These are phyloP conservation scores for Tillandsia leiboldiana DNA, from an alignment of 176 grass and related monocot genomes.

Conservation along the genomic window DNA sequence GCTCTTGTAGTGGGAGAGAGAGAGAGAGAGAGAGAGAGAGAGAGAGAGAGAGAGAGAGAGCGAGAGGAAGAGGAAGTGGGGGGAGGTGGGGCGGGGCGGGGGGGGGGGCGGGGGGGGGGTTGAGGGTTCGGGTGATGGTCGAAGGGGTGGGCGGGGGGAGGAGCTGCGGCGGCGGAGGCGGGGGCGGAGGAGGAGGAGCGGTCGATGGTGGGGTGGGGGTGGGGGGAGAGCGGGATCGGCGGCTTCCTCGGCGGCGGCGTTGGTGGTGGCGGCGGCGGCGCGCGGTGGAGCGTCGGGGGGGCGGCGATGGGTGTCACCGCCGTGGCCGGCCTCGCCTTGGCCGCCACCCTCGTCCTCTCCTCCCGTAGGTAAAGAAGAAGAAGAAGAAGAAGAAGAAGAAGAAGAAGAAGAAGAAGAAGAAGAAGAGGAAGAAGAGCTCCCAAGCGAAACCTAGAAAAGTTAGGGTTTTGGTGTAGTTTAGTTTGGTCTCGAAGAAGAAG, in stretches of 20 bases:
- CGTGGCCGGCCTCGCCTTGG: conserved; percentile 20
- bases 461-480: background rate
- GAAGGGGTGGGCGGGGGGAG: background rate
- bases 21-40: background rate
- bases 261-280: conserved; percentile 6
- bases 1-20: background rate
- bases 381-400: background rate
- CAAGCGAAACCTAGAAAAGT: background rate
- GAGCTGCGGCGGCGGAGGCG: background rate
- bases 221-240: conserved; percentile 4
- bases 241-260: conserved; percentile 2
- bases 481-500: background rate
- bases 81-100: no score
- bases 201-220: conserved; percentile 18
- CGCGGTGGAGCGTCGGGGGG: conserved; percentile 12
- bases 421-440: background rate
- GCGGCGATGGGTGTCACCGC: conserved; percentile 21
- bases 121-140: background rate
- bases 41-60: background rate
- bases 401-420: background rate
- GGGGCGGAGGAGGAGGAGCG: background rate
- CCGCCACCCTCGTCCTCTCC: conserved; percentile 19
- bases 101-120: no score
- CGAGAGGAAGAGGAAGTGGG: no score
- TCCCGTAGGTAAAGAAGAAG: conserved; percentile 26